Evolutionary conservation across 2,329 filamentous ascomycete species (phyloP), one percentile per base, ranked within the genome.

Genomic region (Epichloe elymi): DNA sequence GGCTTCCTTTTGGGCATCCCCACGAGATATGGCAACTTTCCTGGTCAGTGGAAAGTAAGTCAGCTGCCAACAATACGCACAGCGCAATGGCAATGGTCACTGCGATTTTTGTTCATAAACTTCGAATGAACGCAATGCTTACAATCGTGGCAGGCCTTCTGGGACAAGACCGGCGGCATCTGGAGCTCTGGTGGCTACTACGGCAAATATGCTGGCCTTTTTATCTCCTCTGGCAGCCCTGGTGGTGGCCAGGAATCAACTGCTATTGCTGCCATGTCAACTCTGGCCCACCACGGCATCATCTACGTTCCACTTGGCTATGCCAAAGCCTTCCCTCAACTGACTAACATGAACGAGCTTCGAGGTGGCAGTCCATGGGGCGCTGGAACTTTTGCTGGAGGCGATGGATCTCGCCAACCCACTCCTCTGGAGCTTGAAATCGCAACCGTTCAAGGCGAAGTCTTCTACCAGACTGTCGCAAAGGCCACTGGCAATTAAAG

Each of bases 241-340:
- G 93, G 93, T 55, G 93, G 93, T 67, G 93, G 93, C 57, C 93
- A 98, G 74, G 93, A 98, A 74, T 83, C 81, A 52, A 98, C 93
- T 46, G 84, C 79, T 59, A 73, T 96, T 56, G 76, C 83, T 36
- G 74, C 84, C 65, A 82, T 97, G 80, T 88, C 83, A 63, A 97
- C 91, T 17, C 75, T 97, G 50, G 69, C 83, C 54, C 93, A 97
- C 74, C 93, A 97, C 75, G 93, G 93, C 63, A 85, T 97, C 73
- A 85, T 93, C 75, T 97, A 85, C 68, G 89, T 97, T n/a, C 93
- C 93, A 46, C 77, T 97, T 50, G 93, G 93, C 51, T 97, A 95
- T 76, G 84, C 86, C 71, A 86, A 83, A 61, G 72, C 81, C 47
- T 96, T 95, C 65, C 65, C 65, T 54, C 70, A 81, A 56, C 70